Base-by-base conservation (phyloP, 805 yeast species). In the Starmerella etchellsii region DNA sequence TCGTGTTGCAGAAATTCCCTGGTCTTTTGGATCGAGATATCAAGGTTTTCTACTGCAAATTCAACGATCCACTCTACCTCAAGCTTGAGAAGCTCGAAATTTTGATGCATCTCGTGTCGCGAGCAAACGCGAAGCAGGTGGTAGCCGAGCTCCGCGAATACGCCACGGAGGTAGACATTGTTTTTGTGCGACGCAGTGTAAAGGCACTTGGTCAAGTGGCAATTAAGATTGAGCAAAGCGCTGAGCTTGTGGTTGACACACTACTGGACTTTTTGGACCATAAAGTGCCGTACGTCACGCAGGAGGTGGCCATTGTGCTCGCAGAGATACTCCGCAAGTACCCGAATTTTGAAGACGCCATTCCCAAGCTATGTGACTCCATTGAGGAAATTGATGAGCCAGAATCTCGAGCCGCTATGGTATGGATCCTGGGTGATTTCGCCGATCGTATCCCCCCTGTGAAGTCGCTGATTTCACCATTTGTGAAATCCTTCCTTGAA, bases 21-120 rank as follows among this genome's bases (percentile, higher is more conserved):
- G 70, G 68, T 36, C 67, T 88, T 19, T 66, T 88, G 44, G 67
- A 79, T 15, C 75, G 76, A 48, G 95, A 88, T 57, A 65, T 85
- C 53, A 73, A 94, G 50, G 91, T 87, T 7, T 91, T 91, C 54
- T 88, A 82, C 67, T 76, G 88, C 56, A 85, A 85, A 44, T 84
- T 76, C 57, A 82, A 81, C 56, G 95, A 85, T 57, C 94, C 95
- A 1, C 74, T 82, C n/a, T 88, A 82, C 59, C 76, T 88, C 52
- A 87, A 87, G 60, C 94, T 87, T 54, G 91, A 95, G n/a, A 87
- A 88, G 55, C 62, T 87, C 34, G 96, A 87, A 56, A 78, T 88
- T 49, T 74, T 87, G 43, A 85, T 83, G 52, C 66, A 82, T 21
- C 60, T 87, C 36, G 94, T 95, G 1, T 70, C 73, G 53, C 74